phyloP scores from a whole-genome alignment of 2,329 filamentous ascomycete genomes.

The Lizonia empirigonia region DNA sequence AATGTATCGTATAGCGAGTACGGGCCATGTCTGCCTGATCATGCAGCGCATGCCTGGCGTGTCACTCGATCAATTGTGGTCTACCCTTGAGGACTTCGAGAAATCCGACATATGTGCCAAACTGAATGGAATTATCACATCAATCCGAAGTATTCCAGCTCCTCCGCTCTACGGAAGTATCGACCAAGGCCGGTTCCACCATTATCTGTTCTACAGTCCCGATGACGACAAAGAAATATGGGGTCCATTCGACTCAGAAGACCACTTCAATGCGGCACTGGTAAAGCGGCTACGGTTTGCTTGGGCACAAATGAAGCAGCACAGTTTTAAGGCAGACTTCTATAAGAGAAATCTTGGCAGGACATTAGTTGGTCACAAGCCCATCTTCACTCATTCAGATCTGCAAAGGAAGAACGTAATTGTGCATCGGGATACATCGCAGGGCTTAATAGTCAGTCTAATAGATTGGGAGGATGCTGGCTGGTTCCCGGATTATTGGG shows the following conservation, averaged over 20 bases:
- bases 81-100: background rate
- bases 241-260: slow-evolving; percentile 13
- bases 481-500: slow-evolving; percentile 20
- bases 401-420: slow-evolving; percentile 19
- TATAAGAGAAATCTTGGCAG: slow-evolving; percentile 17
- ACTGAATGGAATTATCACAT: slow-evolving; percentile 9
- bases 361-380: slow-evolving; percentile 8
- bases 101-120: slow-evolving; percentile 2
- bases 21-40: no score
- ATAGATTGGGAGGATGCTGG: slow-evolving; percentile 20
- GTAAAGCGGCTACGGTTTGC: slow-evolving; percentile 4
- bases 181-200: slow-evolving; percentile 7
- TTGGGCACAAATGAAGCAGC: slow-evolving; percentile 2
- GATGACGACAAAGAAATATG: slow-evolving; percentile 12
- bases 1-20: no score
- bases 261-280: slow-evolving; percentile 13
- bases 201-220: slow-evolving; percentile 15
- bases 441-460: slow-evolving; percentile 12
- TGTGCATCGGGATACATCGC: slow-evolving; percentile 4
- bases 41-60: no score
- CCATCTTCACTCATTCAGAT: slow-evolving; percentile 16
- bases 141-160: slow-evolving; percentile 6
- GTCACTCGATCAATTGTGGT: background rate
- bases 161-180: slow-evolving; percentile 14
- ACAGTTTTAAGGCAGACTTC: slow-evolving; percentile 13